Base-by-base conservation (phyloP, 1,139 yeast genomes). In the Geotrichum reessii region DNA sequence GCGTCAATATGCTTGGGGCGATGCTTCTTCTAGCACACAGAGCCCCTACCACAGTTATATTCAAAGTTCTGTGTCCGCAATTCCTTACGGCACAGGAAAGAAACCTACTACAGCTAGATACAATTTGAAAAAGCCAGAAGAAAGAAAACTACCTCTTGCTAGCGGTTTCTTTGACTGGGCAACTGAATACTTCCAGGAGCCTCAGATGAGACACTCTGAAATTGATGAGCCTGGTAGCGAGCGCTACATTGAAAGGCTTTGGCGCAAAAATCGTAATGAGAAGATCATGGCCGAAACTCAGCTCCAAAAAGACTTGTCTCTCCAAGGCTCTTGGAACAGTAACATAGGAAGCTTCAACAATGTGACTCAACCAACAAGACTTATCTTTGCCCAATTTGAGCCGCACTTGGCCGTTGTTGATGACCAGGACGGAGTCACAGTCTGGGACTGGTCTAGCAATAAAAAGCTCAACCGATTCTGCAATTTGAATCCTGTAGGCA, bases 191-290 rank as follows among this genome's bases (percentile, higher is more conserved):
- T 93, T 92, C 74, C 97, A 92, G 68, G 98, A 92, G 69, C 98
- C 99, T 0, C 98, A 93, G 69, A 87, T 93, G 87, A 84, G 90
- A 19, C 85, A 84, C 63, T 82, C 84, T 60, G 98, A 93, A 67
- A 77, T 84, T 21, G 98, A 93, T 66, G 97, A 92, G 69, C 96
- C 97, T 0, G 99, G 98, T 0, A 88, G 96, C 59, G 83, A 86
- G 62, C 93, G 90, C 63, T 89, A 90, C 67, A 84, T 88, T 42
- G 86, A 84, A 65, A 78, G 96, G 61, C 75, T 88, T 40, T 93
- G 98, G 98, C 81, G 97, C 65, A 80, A 95, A 63, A 87, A 87
- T 67, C 79, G 99, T 64, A 93, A 93, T 69, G 99, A 93, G 69
- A 73, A 81, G 2, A 87, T 91, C 47, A 89, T 93, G 61, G 87